Evolutionary conservation across 192 early-diverging fungal genomes (phyloP), one percentile per base, ranked within the genome.

Genomic region (Mortierella hygrophila): DNA sequence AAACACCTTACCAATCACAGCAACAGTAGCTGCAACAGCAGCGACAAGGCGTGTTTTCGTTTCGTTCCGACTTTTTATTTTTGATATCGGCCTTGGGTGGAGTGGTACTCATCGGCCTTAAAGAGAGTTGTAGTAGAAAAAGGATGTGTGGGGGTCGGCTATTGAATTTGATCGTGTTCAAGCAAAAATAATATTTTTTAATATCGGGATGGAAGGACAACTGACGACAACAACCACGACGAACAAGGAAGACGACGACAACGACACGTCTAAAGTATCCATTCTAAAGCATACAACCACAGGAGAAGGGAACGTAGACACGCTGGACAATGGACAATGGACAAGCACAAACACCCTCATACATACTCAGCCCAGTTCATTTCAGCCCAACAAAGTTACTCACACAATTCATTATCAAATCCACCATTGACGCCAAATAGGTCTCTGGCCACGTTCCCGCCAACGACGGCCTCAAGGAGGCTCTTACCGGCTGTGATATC

Each of bases 401-500:
- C 29, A 65, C 29, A 11, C 13, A 3, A 3, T 29, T 29, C n/a
- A 47, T 42, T 52, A 60, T 65, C 26, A 65, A 35, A 0, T 72
- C 38, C 5, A 35, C 52, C 44, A 41, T n/a, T 8, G 49, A 47
- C 57, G 4, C 32, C 10, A 26, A 13, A 70, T 57, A 91, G 90
- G 90, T 91, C 68, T 85, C 90, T 81, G 90, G 90, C 46, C 88
- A 88, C 63, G 70, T 83, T 75, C 83, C 83, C 75, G 88, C 83
- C 38, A 85, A 91, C 55, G 75, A 89, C 44, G 90, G 90, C 68
- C 88, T 91, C 68, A 88, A 89, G 83, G 82, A 88, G 74, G 88
- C 90, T 35, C 68, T 91, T 35, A 68, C 80, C 74, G 91, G 88
- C 46, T 83, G 87, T 41, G 84, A 94, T 68, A 70, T 95, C 81